These are phyloP conservation scores for Striga asiatica DNA, from an alignment of 257 asterid species.

Conservation along the genomic window DNA sequence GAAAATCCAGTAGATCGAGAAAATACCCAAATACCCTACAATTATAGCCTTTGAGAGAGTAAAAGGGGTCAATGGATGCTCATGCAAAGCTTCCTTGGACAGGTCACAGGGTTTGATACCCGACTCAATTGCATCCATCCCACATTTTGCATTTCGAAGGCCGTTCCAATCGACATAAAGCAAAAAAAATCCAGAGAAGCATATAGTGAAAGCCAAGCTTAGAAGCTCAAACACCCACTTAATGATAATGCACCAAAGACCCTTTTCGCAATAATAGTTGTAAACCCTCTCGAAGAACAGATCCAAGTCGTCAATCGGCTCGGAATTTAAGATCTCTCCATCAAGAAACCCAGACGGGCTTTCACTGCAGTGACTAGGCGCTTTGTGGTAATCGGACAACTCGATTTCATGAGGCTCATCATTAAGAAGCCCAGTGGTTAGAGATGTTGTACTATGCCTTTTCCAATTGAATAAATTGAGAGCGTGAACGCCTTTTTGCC, in stretches of 20 bases:
- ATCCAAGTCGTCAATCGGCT: conserved; percentile 81
- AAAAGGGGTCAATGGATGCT: conserved; percentile 76
- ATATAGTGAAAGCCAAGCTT: conserved; percentile 73
- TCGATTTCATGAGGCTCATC: conserved; percentile 65
- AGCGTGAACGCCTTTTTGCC: conserved; percentile 48
- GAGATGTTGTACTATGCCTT: conserved; percentile 45
- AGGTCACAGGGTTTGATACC: conserved; percentile 91
- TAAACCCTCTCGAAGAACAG: conserved; percentile 88
- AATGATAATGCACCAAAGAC: conserved; percentile 90
- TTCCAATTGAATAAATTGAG: conserved; percentile 69
- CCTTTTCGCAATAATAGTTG: conserved; percentile 84
- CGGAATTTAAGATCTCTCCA: conserved; percentile 54
- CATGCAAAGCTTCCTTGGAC: conserved; percentile 80
- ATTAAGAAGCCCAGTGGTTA: conserved; percentile 54
- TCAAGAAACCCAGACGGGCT: conserved; percentile 96
- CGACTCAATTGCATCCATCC: conserved; percentile 98
- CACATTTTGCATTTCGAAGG: conserved; percentile 90
- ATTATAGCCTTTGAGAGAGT: conserved; percentile 69
- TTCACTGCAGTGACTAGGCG: conserved; percentile 80
- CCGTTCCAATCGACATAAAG: conserved; percentile 94
- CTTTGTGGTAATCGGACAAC: conserved; percentile 66
- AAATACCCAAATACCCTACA: conserved; percentile 78
- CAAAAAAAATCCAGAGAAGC: conserved; percentile 80
- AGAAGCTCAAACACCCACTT: conserved; percentile 87
- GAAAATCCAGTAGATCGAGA: conserved; percentile 68